Evolutionary conservation across 441 rosid species (phyloP), one percentile per base, ranked within the genome.

Genomic region (Aquilaria agallochum): DNA sequence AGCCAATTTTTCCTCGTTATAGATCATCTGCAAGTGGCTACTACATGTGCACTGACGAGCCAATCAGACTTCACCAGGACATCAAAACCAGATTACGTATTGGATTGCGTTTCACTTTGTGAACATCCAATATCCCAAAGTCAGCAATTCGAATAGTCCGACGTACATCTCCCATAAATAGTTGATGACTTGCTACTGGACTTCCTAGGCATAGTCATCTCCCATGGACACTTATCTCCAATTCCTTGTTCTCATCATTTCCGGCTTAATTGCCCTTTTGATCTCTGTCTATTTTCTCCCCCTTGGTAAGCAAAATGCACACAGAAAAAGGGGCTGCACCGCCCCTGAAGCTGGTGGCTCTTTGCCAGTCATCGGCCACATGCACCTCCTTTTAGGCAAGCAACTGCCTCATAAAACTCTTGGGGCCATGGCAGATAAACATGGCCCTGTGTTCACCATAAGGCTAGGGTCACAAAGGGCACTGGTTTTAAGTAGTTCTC

Each of bases 341-440:
- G 70, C 69, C 1, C 82, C 78, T 1, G 42, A 74, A 57, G 71
- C 61, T 0, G 54, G 54, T 0, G 79, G 86, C 14, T 70, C 72
- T 27, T 69, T 72, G 71, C 85, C 83, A 1, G 31, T 78, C 7
- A 66, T 77, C 31, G 82, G 87, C 50, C 84, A 79, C 53, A 62
- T 77, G 61, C 75, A 61, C 45, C 68, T 69, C n/a, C 53, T 64
- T 3, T 61, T 52, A 11, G 58, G 55, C 6, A 20, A 48, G 31
- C 46, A 65, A 59, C 65, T 75, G 27, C 54, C 60, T 4, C 72
- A 72, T 60, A 60, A 48, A 63, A 54, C 53, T 0, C 40, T 82
- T 3, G 69, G 68, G 42, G 59, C 13, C 57, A 31, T 74, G 76
- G 80, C 80, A 15, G 80, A 73, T 50, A 53, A 53, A 7, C 55